A percentile compares a stretch with the other conserved stretches of the same genome.
Conservation (phyloP, 192 early-diverging fungal genomes). For the Coemansia sp. region DNA sequence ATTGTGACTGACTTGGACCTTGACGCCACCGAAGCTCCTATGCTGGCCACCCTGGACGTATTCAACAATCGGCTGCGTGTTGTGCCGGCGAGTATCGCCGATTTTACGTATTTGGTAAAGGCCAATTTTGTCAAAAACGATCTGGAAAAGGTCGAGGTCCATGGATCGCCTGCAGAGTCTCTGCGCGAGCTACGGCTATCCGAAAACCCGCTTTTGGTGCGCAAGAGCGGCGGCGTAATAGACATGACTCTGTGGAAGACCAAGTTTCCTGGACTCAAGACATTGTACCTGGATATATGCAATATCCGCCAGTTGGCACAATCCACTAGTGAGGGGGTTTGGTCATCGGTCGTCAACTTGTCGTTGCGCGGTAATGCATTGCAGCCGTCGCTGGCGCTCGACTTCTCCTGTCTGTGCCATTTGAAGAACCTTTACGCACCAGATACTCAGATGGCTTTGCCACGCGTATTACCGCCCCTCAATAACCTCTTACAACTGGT, state of each 20-base stretch:
- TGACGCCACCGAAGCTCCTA: constrained; percentile 29
- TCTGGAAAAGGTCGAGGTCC: constrained; percentile 37
- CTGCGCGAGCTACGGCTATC: constrained; percentile 48
- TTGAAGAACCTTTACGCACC: constrained; percentile 52
- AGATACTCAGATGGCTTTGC: constrained; percentile 37
- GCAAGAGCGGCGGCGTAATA: constrained; percentile 29
- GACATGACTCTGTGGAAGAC: constrained; percentile 32
- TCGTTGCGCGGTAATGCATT: constrained; percentile 46
- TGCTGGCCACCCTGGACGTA: constrained; percentile 40
- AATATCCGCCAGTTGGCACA: constrained; percentile 34
- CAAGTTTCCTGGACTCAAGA: constrained; percentile 44
- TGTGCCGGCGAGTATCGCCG: constrained; percentile 36
- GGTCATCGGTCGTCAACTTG: constrained; percentile 45
- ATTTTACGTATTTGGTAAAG: constrained; percentile 28
- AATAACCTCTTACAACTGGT: constrained; percentile 38
- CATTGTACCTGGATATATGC: constrained; percentile 49
- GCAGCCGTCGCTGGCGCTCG: constrained; percentile 31
- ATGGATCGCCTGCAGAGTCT: constrained; percentile 27
- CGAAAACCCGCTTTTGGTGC: constrained; percentile 46
- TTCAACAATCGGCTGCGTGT: constrained; percentile 47
- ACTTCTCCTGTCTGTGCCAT: constrained; percentile 30
- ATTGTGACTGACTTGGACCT: constrained; percentile 36
- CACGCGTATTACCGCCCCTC: constrained; percentile 34
- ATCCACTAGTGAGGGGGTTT: background rate
- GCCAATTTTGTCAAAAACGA: constrained; percentile 47